Base-by-base conservation (phyloP, 208 protist species). In the Sergeia podlipaevii region DNA sequence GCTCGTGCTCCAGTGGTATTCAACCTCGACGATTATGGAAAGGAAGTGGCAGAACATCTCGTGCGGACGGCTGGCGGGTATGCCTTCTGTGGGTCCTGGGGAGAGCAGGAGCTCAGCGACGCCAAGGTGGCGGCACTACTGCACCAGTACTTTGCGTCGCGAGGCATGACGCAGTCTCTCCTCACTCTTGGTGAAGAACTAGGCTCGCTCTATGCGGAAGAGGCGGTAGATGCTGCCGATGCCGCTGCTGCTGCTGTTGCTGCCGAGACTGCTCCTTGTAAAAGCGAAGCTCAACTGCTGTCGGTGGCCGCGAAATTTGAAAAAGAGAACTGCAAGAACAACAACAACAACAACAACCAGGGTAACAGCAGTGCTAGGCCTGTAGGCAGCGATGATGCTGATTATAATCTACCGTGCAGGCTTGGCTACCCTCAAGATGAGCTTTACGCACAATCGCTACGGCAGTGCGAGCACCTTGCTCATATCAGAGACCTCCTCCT, bases 61-160 rank as follows among this genome's bases (percentile, higher is more conserved):
- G 36, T 71, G 6, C 20, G 29, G 7, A 4, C 41, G 38, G 18
- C 34, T 20, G 4, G 29, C 43, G 17, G 49, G 13, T 21, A 27
- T 54, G 41, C 37, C 28, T 4, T 8, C 20, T 32, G 29, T 10
- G 21, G 36, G 48, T 20, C 10, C 53, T 5, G 46, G 41, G 18
- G 45, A 45, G 29, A 48, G 24, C 11, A 49, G 47, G 18, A n/a
- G 23, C 27, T 74, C 64, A 18, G 56, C 8, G 77, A 77, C 59
- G 51, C 58, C 17, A 68, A 42, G 18, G 59, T 80, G 21, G 47
- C 67, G 28, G 60, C 63, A 10, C 54, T 75, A n/a, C 65, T 89
- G 43, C 70, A 74, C 0, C 70, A 72, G 18, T 77, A 85, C 47
- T 66, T 89, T 27, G 48, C 65, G 20, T 45, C 60, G 18, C 73